A percentile compares a stretch with the other conserved stretches of the same genome.
Conservation (phyloP, 257 asterid species). For the Coffea eugenioides region DNA sequence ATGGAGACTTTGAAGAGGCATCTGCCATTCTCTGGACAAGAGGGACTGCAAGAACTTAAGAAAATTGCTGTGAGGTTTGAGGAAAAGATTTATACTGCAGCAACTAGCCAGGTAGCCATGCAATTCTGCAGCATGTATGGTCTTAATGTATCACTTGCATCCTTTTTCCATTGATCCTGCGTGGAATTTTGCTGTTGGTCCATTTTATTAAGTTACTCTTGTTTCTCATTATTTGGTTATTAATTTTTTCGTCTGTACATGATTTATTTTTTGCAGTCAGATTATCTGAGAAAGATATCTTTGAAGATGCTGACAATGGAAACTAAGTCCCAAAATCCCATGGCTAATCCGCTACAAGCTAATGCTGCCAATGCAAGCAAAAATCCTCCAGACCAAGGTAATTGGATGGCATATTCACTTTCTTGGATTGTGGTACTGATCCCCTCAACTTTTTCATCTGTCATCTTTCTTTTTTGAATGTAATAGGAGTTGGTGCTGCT, state of each 20-base stretch:
- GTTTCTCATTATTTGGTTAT: too few relatives aligned
- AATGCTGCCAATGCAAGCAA: slow-evolving; percentile 52
- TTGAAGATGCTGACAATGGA: slow-evolving; percentile 85
- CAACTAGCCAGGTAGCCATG: slow-evolving; percentile 61
- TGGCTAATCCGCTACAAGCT: slow-evolving; percentile 49
- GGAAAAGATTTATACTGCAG: slow-evolving; percentile 31
- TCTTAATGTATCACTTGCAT: too few relatives aligned
- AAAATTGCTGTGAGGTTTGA: slow-evolving; percentile 65
- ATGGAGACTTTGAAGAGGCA: slow-evolving; percentile 87
- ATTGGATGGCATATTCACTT: not conserved
- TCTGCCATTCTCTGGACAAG: slow-evolving; percentile 83
- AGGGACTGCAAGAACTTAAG: slow-evolving; percentile 75
- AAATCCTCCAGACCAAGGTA: slow-evolving; percentile 33
- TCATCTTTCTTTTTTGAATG: too few relatives aligned
- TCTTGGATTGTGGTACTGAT: too few relatives aligned
- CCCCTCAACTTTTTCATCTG: too few relatives aligned
- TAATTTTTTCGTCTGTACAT: too few relatives aligned
- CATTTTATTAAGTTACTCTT: too few relatives aligned
- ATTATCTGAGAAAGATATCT: slow-evolving; percentile 81
- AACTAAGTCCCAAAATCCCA: slow-evolving; percentile 62
- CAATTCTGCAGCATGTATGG: too few relatives aligned
- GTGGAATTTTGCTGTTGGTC: too few relatives aligned
- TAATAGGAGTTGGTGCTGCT: too few relatives aligned
- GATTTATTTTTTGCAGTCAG: slow-evolving; percentile 1
- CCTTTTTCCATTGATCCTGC: too few relatives aligned